These are phyloP conservation scores for Myxozyma neotropica DNA, from an alignment of 805 yeast genomes.

Conservation along the genomic window DNA sequence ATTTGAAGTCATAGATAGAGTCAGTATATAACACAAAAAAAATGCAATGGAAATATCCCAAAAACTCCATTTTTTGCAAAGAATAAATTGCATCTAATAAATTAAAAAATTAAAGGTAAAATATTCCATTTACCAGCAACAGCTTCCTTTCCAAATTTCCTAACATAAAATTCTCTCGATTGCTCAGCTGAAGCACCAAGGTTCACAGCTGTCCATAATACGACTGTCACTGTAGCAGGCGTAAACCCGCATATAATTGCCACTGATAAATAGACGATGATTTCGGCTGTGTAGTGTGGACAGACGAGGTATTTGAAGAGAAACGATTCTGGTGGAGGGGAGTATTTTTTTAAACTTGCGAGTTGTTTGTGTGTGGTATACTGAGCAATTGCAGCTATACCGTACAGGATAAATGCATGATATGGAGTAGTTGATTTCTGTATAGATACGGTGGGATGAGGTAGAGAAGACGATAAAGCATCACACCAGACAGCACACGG, in stretches of 20 bases:
- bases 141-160: slow-evolving; percentile 29
- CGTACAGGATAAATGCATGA: slow-evolving; percentile 39
- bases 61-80: too few relatives aligned
- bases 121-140: slow-evolving; percentile 19
- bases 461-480: neutral
- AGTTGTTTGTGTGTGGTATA: slow-evolving; percentile 52
- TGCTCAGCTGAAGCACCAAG: slow-evolving; percentile 55
- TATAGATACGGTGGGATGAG: neutral
- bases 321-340: slow-evolving; percentile 47
- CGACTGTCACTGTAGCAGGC: slow-evolving; percentile 32
- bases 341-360: slow-evolving; percentile 55
- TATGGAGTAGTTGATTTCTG: neutral
- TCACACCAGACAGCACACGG: slow-evolving; percentile 9
- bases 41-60: too few relatives aligned
- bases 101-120: slow-evolving; percentile 18
- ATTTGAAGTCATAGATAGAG: too few relatives aligned
- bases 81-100: too few relatives aligned
- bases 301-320: slow-evolving; percentile 51
- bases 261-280: slow-evolving; percentile 50
- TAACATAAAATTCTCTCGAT: slow-evolving; percentile 49
- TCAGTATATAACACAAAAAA: too few relatives aligned
- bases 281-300: slow-evolving; percentile 68
- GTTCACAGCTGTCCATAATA: slow-evolving; percentile 46
- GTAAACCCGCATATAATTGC: slow-evolving; percentile 25
- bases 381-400: slow-evolving; percentile 51